phyloP scores from a whole-genome alignment of 192 early-diverging fungal species.

The Powellomyces hirtus region DNA sequence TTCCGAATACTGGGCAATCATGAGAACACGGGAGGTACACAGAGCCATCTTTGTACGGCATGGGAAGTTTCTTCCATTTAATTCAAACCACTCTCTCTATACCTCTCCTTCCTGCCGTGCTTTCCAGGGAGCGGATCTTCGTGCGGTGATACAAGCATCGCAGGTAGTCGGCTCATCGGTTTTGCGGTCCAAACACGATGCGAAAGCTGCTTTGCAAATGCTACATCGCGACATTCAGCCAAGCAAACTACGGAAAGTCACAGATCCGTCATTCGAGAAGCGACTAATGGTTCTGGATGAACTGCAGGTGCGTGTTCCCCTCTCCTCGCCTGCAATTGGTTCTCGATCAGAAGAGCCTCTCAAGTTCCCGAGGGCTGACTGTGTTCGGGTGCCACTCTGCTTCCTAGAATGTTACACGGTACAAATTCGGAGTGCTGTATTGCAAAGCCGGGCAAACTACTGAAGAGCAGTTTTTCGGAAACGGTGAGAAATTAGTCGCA shows the following conservation, averaged over 20 bases:
- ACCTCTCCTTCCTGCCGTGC: too few relatives aligned
- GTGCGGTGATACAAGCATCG: conserved; percentile 10
- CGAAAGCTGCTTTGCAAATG: conserved; percentile 24
- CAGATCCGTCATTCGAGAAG: conserved; percentile 22
- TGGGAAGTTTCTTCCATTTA: not conserved
- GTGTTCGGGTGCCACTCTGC: too few relatives aligned
- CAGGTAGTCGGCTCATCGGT: conserved; percentile 11
- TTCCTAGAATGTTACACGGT: conserved; percentile 21
- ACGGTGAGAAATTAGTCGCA: conserved; percentile 24
- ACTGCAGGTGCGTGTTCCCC: conserved; percentile 14
- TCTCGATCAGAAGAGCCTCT: not conserved
- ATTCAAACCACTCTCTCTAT: too few relatives aligned
- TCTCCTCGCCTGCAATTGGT: too few relatives aligned
- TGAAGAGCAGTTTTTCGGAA: conserved; percentile 47
- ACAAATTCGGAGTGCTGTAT: conserved; percentile 40
- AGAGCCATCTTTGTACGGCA: too few relatives aligned
- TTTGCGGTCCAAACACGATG: conserved; percentile 8
- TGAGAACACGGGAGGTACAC: conserved; percentile 30
- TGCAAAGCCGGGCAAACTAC: conserved; percentile 35
- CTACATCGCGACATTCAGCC: conserved; percentile 32
- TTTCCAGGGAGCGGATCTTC: not conserved
- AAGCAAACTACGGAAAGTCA: conserved; percentile 26
- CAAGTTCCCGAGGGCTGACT: too few relatives aligned
- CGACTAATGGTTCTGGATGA: conserved; percentile 35
- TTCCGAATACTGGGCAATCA: conserved; percentile 21